Percentiles rank a stretch among this genome's conserved stretches.
These are phyloP conservation scores for Ascochyta pisi DNA, from an alignment of 2,329 filamentous ascomycete species.

Conservation along the genomic window DNA sequence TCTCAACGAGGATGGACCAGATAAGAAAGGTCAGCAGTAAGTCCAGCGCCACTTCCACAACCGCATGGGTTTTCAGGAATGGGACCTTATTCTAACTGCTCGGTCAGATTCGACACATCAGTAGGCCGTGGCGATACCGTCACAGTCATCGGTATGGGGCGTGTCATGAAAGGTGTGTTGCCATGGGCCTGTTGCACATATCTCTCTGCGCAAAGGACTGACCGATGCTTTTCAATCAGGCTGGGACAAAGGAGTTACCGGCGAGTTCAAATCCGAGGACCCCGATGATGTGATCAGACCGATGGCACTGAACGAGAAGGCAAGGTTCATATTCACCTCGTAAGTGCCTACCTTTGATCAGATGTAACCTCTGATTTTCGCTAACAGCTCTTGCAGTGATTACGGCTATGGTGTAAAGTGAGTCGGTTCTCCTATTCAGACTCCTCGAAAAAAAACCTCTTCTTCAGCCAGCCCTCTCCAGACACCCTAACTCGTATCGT, in stretches of 20 bases:
- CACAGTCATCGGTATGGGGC: slow-evolving; percentile 78
- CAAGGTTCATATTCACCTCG: slow-evolving; percentile 81
- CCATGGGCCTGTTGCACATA: background rate
- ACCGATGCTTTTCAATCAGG: slow-evolving; percentile 38
- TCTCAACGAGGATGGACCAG: slow-evolving; percentile 67
- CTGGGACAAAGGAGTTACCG: slow-evolving; percentile 72
- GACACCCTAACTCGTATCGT: no score
- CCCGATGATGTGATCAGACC: slow-evolving; percentile 43
- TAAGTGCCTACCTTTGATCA: slow-evolving; percentile 52
- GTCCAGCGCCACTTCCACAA: slow-evolving; percentile 38
- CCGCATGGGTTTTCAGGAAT: no score
- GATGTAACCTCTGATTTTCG: background rate
- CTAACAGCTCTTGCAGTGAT: slow-evolving; percentile 40
- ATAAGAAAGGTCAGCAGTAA: slow-evolving; percentile 74
- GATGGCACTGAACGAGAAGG: slow-evolving; percentile 93
- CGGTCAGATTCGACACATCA: slow-evolving; percentile 84
- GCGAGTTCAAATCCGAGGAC: slow-evolving; percentile 19
- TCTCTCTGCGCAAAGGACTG: background rate
- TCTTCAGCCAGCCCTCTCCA: no score
- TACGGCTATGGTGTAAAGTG: slow-evolving; percentile 49
- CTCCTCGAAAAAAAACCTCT: background rate
- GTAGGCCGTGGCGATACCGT: slow-evolving; percentile 77
- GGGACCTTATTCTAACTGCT: no score
- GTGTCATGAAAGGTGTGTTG: slow-evolving; percentile 80
- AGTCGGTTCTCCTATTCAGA: slow-evolving; percentile 25